Percentiles rank a stretch among this genome's conserved stretches.
Evolutionary conservation across 768 basidiomycete genomes (phyloP).

Genomic region (Amanita exitialis): DNA sequence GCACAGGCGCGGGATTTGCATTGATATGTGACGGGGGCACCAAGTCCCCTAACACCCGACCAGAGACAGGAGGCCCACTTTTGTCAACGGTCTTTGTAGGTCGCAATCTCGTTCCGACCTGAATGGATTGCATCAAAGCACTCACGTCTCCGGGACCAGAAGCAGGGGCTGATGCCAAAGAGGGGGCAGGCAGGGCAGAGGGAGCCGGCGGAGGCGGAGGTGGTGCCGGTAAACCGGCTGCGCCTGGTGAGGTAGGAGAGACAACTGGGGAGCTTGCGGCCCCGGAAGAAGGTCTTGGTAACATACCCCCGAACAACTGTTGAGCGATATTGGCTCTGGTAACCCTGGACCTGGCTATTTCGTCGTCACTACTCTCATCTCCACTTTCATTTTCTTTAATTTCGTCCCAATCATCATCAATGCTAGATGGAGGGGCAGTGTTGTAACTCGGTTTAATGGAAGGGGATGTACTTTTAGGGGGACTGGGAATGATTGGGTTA

Average conservation of each 20-base stretch:
- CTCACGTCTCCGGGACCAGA: constrained; percentile 38
- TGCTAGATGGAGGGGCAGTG: constrained; percentile 39
- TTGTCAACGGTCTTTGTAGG: constrained; percentile 81
- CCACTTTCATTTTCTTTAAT: constrained; percentile 61
- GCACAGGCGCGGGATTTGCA: constrained; percentile 25
- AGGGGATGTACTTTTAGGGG: constrained; percentile 43
- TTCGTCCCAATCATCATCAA: constrained; percentile 75
- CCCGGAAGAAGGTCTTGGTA: constrained; percentile 54
- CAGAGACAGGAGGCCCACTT: constrained; percentile 58
- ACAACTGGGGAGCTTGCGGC: constrained; percentile 36
- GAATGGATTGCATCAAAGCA: constrained; percentile 73
- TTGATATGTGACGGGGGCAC: constrained; percentile 65
- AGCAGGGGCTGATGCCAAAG: constrained; percentile 18
- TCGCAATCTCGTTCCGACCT: constrained; percentile 58
- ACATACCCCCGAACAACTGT: constrained; percentile 65
- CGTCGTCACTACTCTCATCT: constrained; percentile 72
- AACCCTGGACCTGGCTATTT: constrained; percentile 53
- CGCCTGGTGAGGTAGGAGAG: constrained; percentile 20
- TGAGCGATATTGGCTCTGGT: constrained; percentile 66
- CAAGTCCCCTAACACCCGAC: constrained; percentile 69
- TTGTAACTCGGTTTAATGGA: constrained; percentile 48
- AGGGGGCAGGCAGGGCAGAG: constrained; percentile 21
- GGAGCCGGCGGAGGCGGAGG: constrained; percentile 17
- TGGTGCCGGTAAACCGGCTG: constrained; percentile 21
- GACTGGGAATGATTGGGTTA: constrained; percentile 28